Percentiles rank a stretch among this genome's conserved stretches.
These are phyloP conservation scores for Annulohypoxylon stygium DNA, from an alignment of 495 filamentous ascomycete species.

Conservation along the genomic window DNA sequence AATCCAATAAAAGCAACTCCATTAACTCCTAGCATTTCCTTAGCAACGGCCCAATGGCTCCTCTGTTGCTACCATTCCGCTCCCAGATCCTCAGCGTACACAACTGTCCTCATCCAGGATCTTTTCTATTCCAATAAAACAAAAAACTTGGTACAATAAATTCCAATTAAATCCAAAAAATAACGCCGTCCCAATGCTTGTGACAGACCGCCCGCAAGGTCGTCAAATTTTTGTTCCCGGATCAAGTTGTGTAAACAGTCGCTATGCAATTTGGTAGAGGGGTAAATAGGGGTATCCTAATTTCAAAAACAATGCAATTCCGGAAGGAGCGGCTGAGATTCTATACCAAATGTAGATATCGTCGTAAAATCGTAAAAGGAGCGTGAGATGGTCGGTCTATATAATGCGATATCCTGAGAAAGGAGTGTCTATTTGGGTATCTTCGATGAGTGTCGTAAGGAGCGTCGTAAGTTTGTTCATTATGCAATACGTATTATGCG, in stretches of 20 bases:
- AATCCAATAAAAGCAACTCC: conserved; percentile 34
- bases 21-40: conserved; percentile 45
- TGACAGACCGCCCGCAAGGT: conserved; percentile 49
- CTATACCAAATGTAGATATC: conserved; percentile 51
- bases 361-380: conserved; percentile 54
- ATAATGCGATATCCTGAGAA: conserved; percentile 54
- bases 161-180: conserved; percentile 25
- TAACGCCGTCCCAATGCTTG: conserved; percentile 54
- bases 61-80: conserved; percentile 31
- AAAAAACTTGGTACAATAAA: conserved; percentile 28
- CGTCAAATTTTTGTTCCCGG: conserved; percentile 47
- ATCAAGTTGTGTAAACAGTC: conserved; percentile 59
- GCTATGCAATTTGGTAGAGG: conserved; percentile 67
- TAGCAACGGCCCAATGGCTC: conserved; percentile 24
- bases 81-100: conserved; percentile 27
- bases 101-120: conserved; percentile 18
- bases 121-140: conserved; percentile 30
- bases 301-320: conserved; percentile 52
- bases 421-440: conserved; percentile 64
- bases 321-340: conserved; percentile 52
- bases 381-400: conserved; percentile 58
- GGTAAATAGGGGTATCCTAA: conserved; percentile 52
- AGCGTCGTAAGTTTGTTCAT: conserved; percentile 59
- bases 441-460: conserved; percentile 56
- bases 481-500: conserved; percentile 57